Base-by-base conservation (phyloP, 768 basidiomycete species). In the Epithele typhae region DNA sequence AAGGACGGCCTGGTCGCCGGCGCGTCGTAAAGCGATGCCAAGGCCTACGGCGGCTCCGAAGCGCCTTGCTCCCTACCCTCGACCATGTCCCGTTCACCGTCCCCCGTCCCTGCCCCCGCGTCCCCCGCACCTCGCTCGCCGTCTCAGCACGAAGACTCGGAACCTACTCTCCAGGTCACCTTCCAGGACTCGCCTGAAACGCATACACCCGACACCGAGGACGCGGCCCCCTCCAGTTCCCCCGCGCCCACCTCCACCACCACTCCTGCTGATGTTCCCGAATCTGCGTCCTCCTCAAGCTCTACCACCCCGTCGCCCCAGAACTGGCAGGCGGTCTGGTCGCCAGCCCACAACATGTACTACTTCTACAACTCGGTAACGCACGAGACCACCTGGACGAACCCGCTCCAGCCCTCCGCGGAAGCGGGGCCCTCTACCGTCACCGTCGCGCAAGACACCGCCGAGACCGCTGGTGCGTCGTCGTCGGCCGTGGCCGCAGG, bases 331-430 rank as follows among this genome's bases (percentile, higher is more conserved):
- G 89, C 89, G 30, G 75, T 92, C 24, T 92, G 75, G 67, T 82
- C 88, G 1, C 78, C 87, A 1, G 72, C 82, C 51, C 79, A 87
- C 69, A 85, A 78, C 64, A 74, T 86, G 9, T 92, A 92, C 67
- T 92, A 92, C 64, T 92, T 91, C 70, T 87, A 75, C 74, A 92
- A 91, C 65, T 47, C 79, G 9, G 63, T 68, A 49, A 90, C 89
- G 0, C 72, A 82, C 43, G 80, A 91, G 68, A 92, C 89, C 15
- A 92, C 89, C 2, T 92, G 90, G 90, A 68, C 70, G 23, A 92
- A 92, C 58, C 89, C 89, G 9, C 70, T 92, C 33, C 69, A 77
- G 36, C 66, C 52, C 15, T 48, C 56, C 18, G 48, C 60, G 6
- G 58, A 60, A 37, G 47, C 51, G 46, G 40, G 60, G 58, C 48